Percentiles rank a stretch among this genome's conserved stretches.
phyloP scores from a whole-genome alignment of 495 filamentous ascomycete genomes.

The Trichoderma orchidacearum region DNA sequence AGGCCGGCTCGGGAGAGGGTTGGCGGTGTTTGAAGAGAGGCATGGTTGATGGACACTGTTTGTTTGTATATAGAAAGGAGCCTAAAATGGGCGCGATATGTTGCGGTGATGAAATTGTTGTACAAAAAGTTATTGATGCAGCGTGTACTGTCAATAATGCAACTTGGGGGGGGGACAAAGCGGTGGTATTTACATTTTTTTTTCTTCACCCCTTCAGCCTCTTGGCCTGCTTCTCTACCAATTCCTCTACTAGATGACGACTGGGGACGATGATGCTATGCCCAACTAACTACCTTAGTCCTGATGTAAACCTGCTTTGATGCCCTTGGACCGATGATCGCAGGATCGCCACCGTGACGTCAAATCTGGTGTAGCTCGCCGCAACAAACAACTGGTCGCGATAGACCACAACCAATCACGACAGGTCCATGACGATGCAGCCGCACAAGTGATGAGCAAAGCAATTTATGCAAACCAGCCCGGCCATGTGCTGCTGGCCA shows the following conservation, averaged over 20 bases:
- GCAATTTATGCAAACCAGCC: neutral
- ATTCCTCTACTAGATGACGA: neutral
- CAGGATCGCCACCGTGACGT: neutral
- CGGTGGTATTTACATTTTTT: neutral
- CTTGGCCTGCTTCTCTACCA: neutral
- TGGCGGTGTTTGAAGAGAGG: constrained; percentile 32
- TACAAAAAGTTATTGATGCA: too few species aligned
- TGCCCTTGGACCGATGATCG: neutral
- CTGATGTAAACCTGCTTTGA: neutral
- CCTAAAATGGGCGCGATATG: too few species aligned
- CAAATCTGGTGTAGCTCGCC: neutral
- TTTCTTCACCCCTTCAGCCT: too few species aligned
- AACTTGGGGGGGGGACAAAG: too few species aligned
- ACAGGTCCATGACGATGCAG: neutral
- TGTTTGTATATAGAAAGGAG: too few species aligned
- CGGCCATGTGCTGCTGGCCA: neutral
- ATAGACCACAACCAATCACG: neutral
- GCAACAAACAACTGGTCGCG: neutral
- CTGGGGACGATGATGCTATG: neutral
- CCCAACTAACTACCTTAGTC: neutral
- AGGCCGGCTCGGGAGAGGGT: constrained; percentile 18
- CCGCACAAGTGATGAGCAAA: neutral
- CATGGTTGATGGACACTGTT: constrained; percentile 12
- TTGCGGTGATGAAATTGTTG: neutral
- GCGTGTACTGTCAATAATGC: too few species aligned